Base-by-base conservation (phyloP, 306 rosid species). In the Astragalus membranaceus region DNA sequence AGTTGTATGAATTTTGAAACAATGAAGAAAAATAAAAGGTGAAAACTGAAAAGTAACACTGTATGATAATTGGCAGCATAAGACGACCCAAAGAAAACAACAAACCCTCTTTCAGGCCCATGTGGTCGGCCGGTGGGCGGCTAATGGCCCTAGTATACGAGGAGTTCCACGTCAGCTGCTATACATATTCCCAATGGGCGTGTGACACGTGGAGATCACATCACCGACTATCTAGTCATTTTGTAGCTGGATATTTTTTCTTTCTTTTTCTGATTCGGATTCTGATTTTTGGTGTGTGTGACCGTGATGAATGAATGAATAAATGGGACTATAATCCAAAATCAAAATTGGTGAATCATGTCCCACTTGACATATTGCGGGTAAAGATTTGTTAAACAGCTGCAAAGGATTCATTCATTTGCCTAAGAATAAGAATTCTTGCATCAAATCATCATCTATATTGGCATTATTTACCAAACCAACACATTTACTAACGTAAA, bases 41-140 rank as follows among this genome's bases (percentile, higher is more conserved):
- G 30, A 26, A 26, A 26, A 26, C 30, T 26, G 3, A 51, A 29
- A 41, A 39, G 16, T 8, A 10, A 30, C 12, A 0, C 15, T 37
- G 54, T 42, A 70, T 9, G 35, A 48, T 58, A 30, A 43, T 23
- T 57, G 67, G 47, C 67, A 14, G 13, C 57, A n/a, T 5, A 29
- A 13, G 7, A 11, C 41, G 62, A 44, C 59, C 61, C 51, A 14
- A 14, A 47, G n/a, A 59, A 59, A 47, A 39, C 51, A 72, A 47
- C 39, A 59, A 72, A 44, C 15, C 61, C 37, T 61, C 61, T 30
- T 73, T 7, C 54, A 64, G 57, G 26, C 32, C 44, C 44, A 5
- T n/a, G 1, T 35, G 60, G 69, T 32, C 71, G 80, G 82, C 63
- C 70, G 72, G 78, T 81, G 73, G 71, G 75, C 67, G 71, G 75